Evolutionary conservation across 305 asterid genomes (phyloP).

Genomic region (Fraxinus baroniana): DNA sequence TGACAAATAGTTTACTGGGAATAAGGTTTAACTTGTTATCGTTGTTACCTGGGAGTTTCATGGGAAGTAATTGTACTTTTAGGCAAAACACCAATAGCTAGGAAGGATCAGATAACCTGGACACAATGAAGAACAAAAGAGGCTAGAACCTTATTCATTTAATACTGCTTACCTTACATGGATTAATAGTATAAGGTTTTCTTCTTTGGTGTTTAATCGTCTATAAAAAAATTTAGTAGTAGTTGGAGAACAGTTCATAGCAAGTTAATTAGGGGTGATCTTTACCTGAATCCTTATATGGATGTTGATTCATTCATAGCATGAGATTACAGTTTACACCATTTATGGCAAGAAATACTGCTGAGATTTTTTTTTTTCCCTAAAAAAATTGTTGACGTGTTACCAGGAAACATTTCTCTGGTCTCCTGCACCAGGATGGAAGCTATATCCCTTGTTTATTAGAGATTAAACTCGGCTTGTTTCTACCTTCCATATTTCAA

Average conservation of each 20-base stretch:
- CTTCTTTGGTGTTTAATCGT: neutral
- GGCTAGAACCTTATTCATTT: neutral
- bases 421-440: neutral
- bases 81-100: neutral
- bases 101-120: neutral
- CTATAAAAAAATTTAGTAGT: neutral
- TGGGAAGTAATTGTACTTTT: neutral
- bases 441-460: constrained; percentile 9
- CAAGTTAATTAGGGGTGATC: neutral
- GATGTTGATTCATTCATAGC: neutral
- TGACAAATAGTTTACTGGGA: neutral
- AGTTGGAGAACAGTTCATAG: neutral
- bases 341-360: neutral
- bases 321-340: neutral
- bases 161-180: neutral
- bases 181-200: neutral
- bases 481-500: neutral
- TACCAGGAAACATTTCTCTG: neutral
- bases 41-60: neutral
- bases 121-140: neutral
- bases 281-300: neutral
- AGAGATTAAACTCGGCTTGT: neutral
- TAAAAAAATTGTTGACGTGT: neutral
- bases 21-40: neutral
- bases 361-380: neutral